Percentiles rank a stretch among this genome's conserved stretches.
These are phyloP conservation scores for Russula sp. DNA, from an alignment of 768 basidiomycete species.

Conservation along the genomic window DNA sequence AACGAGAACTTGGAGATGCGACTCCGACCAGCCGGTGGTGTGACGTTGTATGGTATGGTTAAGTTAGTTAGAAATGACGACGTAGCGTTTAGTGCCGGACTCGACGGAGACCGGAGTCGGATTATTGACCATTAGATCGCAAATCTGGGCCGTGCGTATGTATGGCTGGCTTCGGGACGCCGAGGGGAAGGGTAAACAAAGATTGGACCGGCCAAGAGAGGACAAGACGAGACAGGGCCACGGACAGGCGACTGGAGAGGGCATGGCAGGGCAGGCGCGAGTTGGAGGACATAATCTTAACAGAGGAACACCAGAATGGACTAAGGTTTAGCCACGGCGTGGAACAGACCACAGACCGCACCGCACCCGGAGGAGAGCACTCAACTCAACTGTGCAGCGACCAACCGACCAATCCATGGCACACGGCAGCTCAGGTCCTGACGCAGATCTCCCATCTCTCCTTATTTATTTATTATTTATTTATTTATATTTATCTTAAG, in stretches of 20 bases:
- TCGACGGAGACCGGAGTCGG: constrained; percentile 13
- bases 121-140: constrained; percentile 6
- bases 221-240: not conserved
- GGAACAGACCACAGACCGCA: no score
- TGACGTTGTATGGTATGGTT: constrained; percentile 13
- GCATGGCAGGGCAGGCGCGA: not conserved
- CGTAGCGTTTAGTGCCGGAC: constrained; percentile 15
- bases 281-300: no score
- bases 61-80: constrained; percentile 16
- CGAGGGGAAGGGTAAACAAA: not conserved
- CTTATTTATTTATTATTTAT: not conserved
- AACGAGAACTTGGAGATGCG: constrained; percentile 15
- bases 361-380: no score
- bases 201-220: not conserved
- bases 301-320: no score
- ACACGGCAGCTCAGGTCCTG: no score
- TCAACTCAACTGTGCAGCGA: no score
- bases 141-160: not conserved
- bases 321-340: no score
- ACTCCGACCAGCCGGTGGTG: constrained; percentile 20
- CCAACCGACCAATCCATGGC: no score
- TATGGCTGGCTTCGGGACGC: constrained; percentile 15
- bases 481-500: not conserved
- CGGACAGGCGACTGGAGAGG: not conserved
- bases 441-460: no score